These are phyloP conservation scores for Pseudoneurospora amorphoporcata DNA, from an alignment of 495 filamentous ascomycete species.

Conservation along the genomic window DNA sequence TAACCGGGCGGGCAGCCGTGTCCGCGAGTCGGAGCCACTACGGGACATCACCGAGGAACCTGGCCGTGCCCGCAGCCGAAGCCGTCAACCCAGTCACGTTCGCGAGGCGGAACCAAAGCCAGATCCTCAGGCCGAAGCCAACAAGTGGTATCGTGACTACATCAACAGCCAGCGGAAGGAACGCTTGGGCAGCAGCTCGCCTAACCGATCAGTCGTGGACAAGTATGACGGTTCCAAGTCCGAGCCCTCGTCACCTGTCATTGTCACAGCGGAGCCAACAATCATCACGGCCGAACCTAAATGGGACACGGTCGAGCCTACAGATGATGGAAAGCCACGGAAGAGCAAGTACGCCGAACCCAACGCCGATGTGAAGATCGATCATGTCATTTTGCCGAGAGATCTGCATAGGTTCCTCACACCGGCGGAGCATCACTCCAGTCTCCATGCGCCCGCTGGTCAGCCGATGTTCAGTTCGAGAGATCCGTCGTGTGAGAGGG, in stretches of 20 bases:
- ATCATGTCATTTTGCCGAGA: conserved; percentile 35
- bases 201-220: conserved; percentile 36
- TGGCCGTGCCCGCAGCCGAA: neutral
- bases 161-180: conserved; percentile 9
- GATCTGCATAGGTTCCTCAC: conserved; percentile 22
- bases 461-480: conserved; percentile 28
- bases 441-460: conserved; percentile 3
- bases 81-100: neutral
- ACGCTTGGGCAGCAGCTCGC: conserved; percentile 34
- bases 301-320: neutral
- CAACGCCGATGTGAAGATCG: conserved; percentile 45
- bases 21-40: conserved; percentile 4
- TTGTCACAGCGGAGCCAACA: neutral
- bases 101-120: neutral
- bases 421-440: neutral
- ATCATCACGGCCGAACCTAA: neutral
- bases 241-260: conserved; percentile 27
- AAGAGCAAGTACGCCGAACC: conserved; percentile 41
- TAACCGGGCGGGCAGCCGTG: conserved; percentile 11
- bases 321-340: conserved; percentile 11
- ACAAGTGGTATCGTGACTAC: conserved; percentile 39
- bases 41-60: neutral
- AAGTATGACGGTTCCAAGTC: conserved; percentile 33
- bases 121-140: conserved; percentile 33
- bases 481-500: conserved; percentile 38